These are phyloP conservation scores for Boletus nobilissimus DNA, from an alignment of 1,284 basidiomycete genomes.

Conservation along the genomic window DNA sequence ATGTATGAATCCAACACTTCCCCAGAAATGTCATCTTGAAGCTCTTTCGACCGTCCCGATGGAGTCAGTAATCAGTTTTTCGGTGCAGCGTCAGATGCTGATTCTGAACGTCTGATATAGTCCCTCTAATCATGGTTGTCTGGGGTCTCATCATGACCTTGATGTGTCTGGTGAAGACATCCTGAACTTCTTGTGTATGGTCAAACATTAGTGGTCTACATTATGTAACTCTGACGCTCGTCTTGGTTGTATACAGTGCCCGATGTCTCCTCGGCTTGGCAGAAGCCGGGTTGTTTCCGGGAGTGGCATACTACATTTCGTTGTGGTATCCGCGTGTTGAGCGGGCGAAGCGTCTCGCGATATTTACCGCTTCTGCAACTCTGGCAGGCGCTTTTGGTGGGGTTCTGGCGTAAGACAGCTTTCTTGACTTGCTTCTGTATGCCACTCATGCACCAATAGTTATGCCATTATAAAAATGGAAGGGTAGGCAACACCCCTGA, in stretches of 20 bases:
- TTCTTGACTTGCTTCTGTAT: not conserved
- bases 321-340: conserved; percentile 34
- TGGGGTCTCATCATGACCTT: conserved; percentile 59
- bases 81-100: not conserved
- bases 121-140: conserved; percentile 60
- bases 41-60: conserved; percentile 59
- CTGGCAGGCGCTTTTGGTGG: conserved; percentile 29
- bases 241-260: no score
- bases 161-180: conserved; percentile 51
- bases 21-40: conserved; percentile 59
- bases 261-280: conserved; percentile 48
- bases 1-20: conserved; percentile 14
- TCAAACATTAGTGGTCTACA: no score
- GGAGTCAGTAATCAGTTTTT: conserved; percentile 49
- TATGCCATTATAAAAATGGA: conserved; percentile 35
- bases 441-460: conserved; percentile 22
- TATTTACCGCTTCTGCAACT: conserved; percentile 18
- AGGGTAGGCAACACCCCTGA: conserved; percentile 18
- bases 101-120: conserved; percentile 39
- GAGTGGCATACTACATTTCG: conserved; percentile 30
- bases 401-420: conserved; percentile 29
- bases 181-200: conserved; percentile 46
- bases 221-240: no score
- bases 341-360: conserved; percentile 25
- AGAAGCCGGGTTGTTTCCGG: conserved; percentile 28